A percentile compares a stretch with the other conserved stretches of the same genome.
These are phyloP conservation scores for Cordia subcordata DNA, from an alignment of 257 asterid species.

Conservation along the genomic window DNA sequence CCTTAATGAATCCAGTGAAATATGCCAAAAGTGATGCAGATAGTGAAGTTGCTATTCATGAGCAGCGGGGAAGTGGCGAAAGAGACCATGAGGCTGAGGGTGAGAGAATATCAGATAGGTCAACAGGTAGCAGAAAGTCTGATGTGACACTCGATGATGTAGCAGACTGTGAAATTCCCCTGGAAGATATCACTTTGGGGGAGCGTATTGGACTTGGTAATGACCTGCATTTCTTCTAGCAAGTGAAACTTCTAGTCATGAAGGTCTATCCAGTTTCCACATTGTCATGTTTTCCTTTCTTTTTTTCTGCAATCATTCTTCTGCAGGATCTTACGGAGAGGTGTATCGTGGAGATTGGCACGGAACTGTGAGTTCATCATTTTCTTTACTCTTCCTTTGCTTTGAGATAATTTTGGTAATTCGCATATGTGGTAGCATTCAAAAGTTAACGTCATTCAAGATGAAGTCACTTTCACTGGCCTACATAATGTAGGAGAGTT, in stretches of 20 bases:
- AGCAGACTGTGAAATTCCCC: constrained; percentile 91
- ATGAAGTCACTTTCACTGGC: neutral
- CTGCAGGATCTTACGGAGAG: constrained; percentile 94
- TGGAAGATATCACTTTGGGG: constrained; percentile 94
- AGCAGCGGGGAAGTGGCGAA: constrained; percentile 45
- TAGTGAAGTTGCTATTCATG: constrained; percentile 32
- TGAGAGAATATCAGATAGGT: constrained; percentile 85
- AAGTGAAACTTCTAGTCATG: constrained; percentile 14
- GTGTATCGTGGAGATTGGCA: constrained; percentile 98
- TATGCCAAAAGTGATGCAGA: constrained; percentile 52
- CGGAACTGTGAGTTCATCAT: constrained; percentile 80
- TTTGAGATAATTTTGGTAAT: constrained; percentile 12
- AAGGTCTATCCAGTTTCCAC: constrained; percentile 10
- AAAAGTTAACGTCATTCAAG: neutral
- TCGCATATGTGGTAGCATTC: too few species aligned
- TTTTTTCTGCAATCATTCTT: constrained; percentile 20
- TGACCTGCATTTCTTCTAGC: constrained; percentile 23
- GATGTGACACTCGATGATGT: constrained; percentile 81
- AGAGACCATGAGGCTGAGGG: constrained; percentile 63
- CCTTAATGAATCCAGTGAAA: constrained; percentile 27
- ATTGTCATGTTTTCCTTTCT: constrained; percentile 7
- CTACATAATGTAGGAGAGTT: neutral
- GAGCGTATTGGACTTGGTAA: constrained; percentile 99
- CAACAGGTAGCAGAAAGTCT: constrained; percentile 68
- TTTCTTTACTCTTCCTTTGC: constrained; percentile 10